Evolutionary conservation across 2,329 filamentous ascomycete genomes (phyloP), one percentile per base, ranked within the genome.

Genomic region (Fusarium stilboides): DNA sequence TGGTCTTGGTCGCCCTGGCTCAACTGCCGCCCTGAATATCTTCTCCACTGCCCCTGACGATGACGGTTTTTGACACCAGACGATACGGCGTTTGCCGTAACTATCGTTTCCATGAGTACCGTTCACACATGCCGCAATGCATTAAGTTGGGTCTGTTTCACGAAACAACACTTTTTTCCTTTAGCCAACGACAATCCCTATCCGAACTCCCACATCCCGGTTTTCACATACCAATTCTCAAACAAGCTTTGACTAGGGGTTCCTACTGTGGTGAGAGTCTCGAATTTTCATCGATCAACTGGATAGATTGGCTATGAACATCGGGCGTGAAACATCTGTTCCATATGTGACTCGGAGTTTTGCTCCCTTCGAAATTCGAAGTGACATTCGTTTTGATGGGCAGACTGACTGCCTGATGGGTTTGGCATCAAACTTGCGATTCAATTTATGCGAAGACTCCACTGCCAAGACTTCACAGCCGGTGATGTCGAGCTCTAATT

Each of bases 11-110:
- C 44, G 44, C 26, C 36, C 57, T 53, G 45, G 45, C 46, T 61
- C 40, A 65, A 69, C 54, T 69, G 34, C 55, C 55, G 68, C 68
- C 66, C 69, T 70, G 69, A 72, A 56, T 59, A 70, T 70, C 62
- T 53, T 65, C 69, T 57, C 69, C 69, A 68, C 69, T 56, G 50
- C 69, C 69, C 69, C 69, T 72, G 69, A 72, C 69, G 66, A 72
- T 72, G 68, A 62, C 58, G 50, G 47, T 53, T 42, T 56, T 65
- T 55, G 54, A 51, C 50, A 46, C 33, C 53, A 47, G 43, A 26
- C 47, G 36, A 54, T 51, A 51, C 53, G 63, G 54, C 43, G 28
- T 64, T 59, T 31, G 53, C 50, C 58, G 50, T 28, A 45, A 36
- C 52, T 52, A 50, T 64, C 53, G 20, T 46, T 49, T 65, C 45